Conservation (phyloP, 1,284 basidiomycete species). For the Naganishia albida region DNA sequence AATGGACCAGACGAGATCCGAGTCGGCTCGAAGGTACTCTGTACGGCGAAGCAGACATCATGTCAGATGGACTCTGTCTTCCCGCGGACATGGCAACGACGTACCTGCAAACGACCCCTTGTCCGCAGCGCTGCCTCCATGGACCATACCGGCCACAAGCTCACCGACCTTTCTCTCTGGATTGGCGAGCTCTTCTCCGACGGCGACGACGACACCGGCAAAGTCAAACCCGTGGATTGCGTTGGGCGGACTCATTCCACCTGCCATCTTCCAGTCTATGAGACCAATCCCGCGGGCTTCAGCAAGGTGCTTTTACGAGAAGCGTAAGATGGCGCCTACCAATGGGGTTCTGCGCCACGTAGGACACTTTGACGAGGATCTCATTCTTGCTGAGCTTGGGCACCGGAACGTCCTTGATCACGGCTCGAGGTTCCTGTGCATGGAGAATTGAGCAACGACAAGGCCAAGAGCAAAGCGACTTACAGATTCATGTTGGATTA, state of each 20-base stretch:
- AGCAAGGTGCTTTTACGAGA: too few species aligned
- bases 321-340: conserved; percentile 23
- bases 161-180: conserved; percentile 51
- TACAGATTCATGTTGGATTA: conserved; percentile 38
- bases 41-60: conserved; percentile 3
- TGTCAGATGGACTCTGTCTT: conserved; percentile 14
- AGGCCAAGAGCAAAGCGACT: conserved; percentile 1
- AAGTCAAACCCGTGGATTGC: conserved; percentile 57
- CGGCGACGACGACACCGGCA: conserved; percentile 54
- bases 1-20: conserved; percentile 38
- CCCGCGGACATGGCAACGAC: not conserved
- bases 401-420: conserved; percentile 42
- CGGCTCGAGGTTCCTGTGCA: conserved; percentile 31
- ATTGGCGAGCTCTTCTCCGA: conserved; percentile 48
- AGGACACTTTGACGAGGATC: conserved; percentile 50
- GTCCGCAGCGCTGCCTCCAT: conserved; percentile 52
- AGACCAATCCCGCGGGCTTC: too few species aligned
- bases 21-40: conserved; percentile 30
- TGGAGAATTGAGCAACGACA: not conserved
- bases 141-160: conserved; percentile 57
- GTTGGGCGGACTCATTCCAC: conserved; percentile 38
- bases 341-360: conserved; percentile 49
- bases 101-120: conserved; percentile 48
- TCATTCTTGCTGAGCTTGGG: conserved; percentile 46
- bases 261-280: conserved; percentile 48